Conservation (phyloP, 2,329 filamentous ascomycete species). For the Ascochyta fabae region DNA sequence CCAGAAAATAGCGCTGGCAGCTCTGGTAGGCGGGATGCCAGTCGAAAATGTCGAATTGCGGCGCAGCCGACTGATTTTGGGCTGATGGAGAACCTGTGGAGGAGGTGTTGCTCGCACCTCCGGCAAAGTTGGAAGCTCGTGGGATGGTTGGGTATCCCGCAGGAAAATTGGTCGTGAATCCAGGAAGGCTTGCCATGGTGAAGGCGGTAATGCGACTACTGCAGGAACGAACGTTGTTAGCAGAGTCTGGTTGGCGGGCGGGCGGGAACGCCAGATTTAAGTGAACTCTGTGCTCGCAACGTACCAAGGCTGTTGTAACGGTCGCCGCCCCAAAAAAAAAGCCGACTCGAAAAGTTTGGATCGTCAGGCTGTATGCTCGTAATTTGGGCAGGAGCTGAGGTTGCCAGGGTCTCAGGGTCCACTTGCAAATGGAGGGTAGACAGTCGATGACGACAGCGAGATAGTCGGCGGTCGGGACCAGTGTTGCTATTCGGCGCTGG, state of each 20-base stretch:
- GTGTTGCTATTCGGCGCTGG: constrained; percentile 24
- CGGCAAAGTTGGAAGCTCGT: constrained; percentile 37
- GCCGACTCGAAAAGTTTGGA: constrained; percentile 4
- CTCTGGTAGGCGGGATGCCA: constrained; percentile 93
- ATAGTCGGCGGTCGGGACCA: constrained; percentile 6
- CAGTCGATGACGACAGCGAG: constrained; percentile 21
- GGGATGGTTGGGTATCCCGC: constrained; percentile 42
- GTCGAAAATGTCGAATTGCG: constrained; percentile 79
- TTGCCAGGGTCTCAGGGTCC: constrained; percentile 22
- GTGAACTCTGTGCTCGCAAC: constrained; percentile 25
- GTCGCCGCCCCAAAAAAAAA: constrained; percentile 3
- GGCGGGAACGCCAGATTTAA: constrained; percentile 26
- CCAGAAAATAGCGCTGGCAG: constrained; percentile 89
- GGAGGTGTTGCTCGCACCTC: constrained; percentile 30
- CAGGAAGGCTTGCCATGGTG: constrained; percentile 37
- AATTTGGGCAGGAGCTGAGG: constrained; percentile 1
- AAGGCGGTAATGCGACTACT: constrained; percentile 26
- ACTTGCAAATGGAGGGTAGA: constrained; percentile 5
- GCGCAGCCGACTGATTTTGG: constrained; percentile 29
- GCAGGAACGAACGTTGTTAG: constrained; percentile 37
- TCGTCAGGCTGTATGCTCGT: constrained; percentile 7
- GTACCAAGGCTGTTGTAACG: constrained; percentile 27
- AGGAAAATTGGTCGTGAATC: constrained; percentile 42
- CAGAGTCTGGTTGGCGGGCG: constrained; percentile 26
- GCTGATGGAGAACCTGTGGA: constrained; percentile 33